Evolutionary conservation across 2,329 filamentous ascomycete genomes (phyloP).

Genomic region (Talaromyces sp.): DNA sequence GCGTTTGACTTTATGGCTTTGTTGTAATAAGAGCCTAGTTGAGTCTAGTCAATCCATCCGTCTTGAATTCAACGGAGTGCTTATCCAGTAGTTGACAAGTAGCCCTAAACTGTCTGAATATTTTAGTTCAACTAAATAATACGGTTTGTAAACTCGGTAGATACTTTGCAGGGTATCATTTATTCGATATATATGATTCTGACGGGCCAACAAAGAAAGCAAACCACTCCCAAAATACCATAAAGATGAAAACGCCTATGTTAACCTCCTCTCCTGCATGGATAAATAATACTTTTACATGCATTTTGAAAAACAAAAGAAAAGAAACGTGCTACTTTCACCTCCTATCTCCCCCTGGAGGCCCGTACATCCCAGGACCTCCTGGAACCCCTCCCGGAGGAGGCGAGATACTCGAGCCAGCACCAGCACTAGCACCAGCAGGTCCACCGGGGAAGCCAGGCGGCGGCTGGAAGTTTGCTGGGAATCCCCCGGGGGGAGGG

Average conservation of each 20-base stretch:
- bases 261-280: not conserved
- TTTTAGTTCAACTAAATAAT: no score
- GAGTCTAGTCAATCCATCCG: not conserved
- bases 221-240: not conserved
- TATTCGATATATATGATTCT: not conserved
- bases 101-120: not conserved
- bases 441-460: conserved; percentile 22
- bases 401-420: conserved; percentile 10
- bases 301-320: not conserved
- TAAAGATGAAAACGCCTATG: not conserved
- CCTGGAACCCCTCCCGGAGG: conserved; percentile 16
- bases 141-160: not conserved
- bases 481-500: conserved; percentile 36
- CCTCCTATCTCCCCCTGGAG: conserved; percentile 20
- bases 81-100: not conserved
- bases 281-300: not conserved
- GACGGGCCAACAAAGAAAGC: not conserved
- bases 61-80: not conserved
- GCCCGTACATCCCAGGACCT: not conserved
- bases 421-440: conserved; percentile 24
- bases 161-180: not conserved
- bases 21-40: not conserved
- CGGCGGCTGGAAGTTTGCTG: conserved; percentile 39
- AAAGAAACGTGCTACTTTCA: not conserved
- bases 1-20: not conserved